These are phyloP conservation scores for Nemophila menziesii DNA, from an alignment of 257 asterid genomes.

Conservation along the genomic window DNA sequence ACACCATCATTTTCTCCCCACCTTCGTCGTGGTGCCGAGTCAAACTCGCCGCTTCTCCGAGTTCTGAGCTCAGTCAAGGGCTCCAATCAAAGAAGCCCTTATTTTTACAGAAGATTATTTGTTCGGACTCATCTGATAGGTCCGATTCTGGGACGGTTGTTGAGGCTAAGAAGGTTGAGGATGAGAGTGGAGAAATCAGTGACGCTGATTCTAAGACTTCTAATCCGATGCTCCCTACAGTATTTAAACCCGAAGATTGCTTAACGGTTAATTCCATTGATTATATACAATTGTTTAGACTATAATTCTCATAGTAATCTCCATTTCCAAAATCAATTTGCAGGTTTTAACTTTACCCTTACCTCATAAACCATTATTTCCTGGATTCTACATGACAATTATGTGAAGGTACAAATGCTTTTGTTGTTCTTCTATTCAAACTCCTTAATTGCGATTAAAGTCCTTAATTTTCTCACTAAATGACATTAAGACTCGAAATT, in stretches of 20 bases:
- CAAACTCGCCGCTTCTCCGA: slow-evolving; percentile 46
- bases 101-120: slow-evolving; percentile 49
- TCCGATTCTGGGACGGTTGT: slow-evolving; percentile 28
- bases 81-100: slow-evolving; percentile 22
- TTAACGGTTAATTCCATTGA: slow-evolving; percentile 44
- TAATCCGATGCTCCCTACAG: slow-evolving; percentile 66
- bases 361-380: slow-evolving; percentile 71
- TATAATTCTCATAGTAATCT: slow-evolving; percentile 1
- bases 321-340: slow-evolving; percentile 9
- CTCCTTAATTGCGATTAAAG: no score
- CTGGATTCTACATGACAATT: slow-evolving; percentile 96
- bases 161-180: slow-evolving; percentile 33
- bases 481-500: slow-evolving; percentile 81
- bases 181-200: slow-evolving; percentile 32
- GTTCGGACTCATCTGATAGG: slow-evolving; percentile 65
- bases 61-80: slow-evolving; percentile 25
- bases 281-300: no score
- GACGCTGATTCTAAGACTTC: slow-evolving; percentile 48
- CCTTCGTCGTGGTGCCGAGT: slow-evolving; percentile 31
- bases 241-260: slow-evolving; percentile 79
- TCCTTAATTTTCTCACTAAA: no score
- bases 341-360: slow-evolving; percentile 67
- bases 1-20: slow-evolving; percentile 26
- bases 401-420: slow-evolving; percentile 61
- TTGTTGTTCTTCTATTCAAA: no score